These are phyloP conservation scores for Zygoascus biomembranicola DNA, from an alignment of 805 yeast genomes.

Conservation along the genomic window DNA sequence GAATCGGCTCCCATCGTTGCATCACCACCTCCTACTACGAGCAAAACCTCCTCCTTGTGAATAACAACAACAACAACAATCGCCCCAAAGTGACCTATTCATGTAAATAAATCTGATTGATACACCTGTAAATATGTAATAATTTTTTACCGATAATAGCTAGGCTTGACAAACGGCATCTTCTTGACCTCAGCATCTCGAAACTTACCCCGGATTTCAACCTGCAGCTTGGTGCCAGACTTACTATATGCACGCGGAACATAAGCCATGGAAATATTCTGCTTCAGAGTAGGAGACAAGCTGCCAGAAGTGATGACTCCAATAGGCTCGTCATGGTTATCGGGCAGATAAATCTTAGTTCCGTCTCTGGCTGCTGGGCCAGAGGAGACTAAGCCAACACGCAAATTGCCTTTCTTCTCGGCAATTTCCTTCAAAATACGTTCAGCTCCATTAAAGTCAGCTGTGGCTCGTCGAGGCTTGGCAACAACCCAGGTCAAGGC, in stretches of 20 bases:
- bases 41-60: too few relatives aligned
- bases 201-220: conserved; percentile 76
- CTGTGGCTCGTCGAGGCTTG: conserved; percentile 56
- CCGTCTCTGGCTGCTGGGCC: conserved; percentile 95
- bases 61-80: too few relatives aligned
- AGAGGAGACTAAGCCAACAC: conserved; percentile 63
- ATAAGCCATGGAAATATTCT: conserved; percentile 88
- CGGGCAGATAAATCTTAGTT: conserved; percentile 48
- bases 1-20: neutral
- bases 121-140: neutral
- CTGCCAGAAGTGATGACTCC: conserved; percentile 57
- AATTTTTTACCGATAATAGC: conserved; percentile 45
- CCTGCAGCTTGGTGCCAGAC: conserved; percentile 60
- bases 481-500: conserved; percentile 86
- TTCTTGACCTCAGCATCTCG: conserved; percentile 70
- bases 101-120: neutral
- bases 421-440: conserved; percentile 62
- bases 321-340: conserved; percentile 45
- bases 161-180: conserved; percentile 75
- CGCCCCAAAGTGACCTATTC: neutral
- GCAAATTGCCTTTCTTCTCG: conserved; percentile 50
- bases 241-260: conserved; percentile 63
- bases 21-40: too few relatives aligned
- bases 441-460: conserved; percentile 65
- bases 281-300: conserved; percentile 61